Base-by-base conservation (phyloP, 805 yeast genomes). In the Yarrowia osloensis region DNA sequence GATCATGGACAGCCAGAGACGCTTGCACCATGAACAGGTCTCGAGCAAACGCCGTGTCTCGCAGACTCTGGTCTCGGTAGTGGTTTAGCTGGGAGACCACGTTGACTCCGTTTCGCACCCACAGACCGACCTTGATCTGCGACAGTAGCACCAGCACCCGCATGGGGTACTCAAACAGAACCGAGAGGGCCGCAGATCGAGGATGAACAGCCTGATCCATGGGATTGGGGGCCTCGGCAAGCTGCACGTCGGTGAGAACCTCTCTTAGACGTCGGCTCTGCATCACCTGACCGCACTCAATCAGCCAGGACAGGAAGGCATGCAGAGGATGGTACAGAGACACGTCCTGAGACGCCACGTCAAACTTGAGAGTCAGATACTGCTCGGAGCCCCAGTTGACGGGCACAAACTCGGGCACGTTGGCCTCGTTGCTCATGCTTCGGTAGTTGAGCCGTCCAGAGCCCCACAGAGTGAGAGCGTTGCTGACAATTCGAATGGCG, bases 101-200 rank as follows among this genome's bases (percentile, higher is more conserved):
- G 46, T 93, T 88, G 68, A 85, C 83, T 0, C 99, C 99, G 76
- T 94, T 94, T 73, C 98, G 84, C 0, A 94, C 97, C 98, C 98
- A 94, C 67, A 89, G 84, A 0, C 97, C 97, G 0, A 89, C 86
- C 69, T 90, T 88, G 9, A 94, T 89, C 73, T 95, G 98, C 0
- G 97, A 86, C 70, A 91, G 77, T 9, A 90, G 76, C 0, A 90
- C 97, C 31, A 91, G 74, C 0, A 93, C 88, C 67, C 96, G 81
- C 22, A 95, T 75, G 0, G 97, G 89, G 70, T 89, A 87, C 70
- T 91, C 97, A 70, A 88, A 84, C 7, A 88, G 73, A 12, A 71
- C 33, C 40, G 62, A 52, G 33, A 67, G 67, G 5, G 54, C 42
- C 44, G 33, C 13, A 1, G 66, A 61, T 12, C 47, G 46, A 12